Conservation (phyloP, 176 grass and related monocot species). For the Hsuehochloa calcarea region DNA sequence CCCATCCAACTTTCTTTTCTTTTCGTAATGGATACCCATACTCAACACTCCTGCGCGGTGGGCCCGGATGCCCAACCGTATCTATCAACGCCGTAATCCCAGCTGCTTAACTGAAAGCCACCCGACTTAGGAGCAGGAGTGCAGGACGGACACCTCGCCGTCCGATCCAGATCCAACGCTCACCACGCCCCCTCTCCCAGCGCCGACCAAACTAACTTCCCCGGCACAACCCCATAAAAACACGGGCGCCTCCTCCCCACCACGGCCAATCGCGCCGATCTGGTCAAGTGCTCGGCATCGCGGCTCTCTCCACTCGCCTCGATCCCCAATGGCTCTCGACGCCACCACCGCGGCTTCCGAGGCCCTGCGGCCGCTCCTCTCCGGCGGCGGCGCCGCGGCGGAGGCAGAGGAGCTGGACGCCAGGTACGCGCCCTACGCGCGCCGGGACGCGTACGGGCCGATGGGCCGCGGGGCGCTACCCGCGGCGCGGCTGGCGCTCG, state of each 20-base stretch:
- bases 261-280: constrained; percentile 3
- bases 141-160: neutral
- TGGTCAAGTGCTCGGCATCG: neutral
- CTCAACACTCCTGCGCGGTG: neutral
- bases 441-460: constrained; percentile 65
- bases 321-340: constrained; percentile 34
- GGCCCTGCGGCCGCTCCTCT: constrained; percentile 37
- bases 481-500: constrained; percentile 24
- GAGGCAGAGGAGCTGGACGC: constrained; percentile 59
- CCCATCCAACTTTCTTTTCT: neutral
- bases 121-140: neutral
- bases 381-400: neutral
- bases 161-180: constrained; percentile 36
- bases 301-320: neutral
- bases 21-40: neutral
- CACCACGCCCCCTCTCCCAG: neutral
- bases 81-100: neutral
- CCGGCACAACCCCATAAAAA: neutral
- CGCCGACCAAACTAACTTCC: constrained; percentile 24
- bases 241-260: neutral
- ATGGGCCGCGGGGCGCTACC: constrained; percentile 65
- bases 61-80: neutral
- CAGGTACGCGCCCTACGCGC: constrained; percentile 71
- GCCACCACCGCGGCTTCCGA: constrained; percentile 16
- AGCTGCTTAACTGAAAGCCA: neutral